phyloP scores from a whole-genome alignment of 2,329 filamentous ascomycete genomes.

The Sarocladium kiliense region DNA sequence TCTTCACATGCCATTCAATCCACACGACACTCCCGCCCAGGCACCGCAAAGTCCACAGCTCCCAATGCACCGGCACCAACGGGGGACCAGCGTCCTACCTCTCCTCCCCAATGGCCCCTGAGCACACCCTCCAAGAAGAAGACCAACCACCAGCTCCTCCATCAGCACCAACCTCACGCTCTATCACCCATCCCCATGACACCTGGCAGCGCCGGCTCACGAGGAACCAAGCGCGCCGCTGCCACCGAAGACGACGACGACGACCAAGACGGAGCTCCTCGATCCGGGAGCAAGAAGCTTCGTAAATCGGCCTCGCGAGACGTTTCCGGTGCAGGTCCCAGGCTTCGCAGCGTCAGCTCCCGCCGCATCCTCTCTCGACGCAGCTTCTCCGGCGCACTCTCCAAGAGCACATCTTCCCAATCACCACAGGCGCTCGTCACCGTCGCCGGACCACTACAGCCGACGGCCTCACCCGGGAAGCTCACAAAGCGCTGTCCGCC shows the following conservation, averaged over 20 bases:
- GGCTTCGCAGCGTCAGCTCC: slow-evolving; percentile 24
- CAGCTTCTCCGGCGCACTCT: slow-evolving; percentile 21
- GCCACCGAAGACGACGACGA: slow-evolving; percentile 20
- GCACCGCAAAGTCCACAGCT: slow-evolving; percentile 12
- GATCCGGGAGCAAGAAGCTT: slow-evolving; percentile 40
- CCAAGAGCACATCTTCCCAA: slow-evolving; percentile 10
- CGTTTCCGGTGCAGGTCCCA: slow-evolving; percentile 26
- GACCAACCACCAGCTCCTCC: slow-evolving; percentile 6
- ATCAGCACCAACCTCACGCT: slow-evolving; percentile 11
- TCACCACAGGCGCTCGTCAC: slow-evolving; percentile 10
- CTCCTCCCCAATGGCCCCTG: slow-evolving; percentile 23
- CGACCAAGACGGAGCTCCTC: slow-evolving; percentile 19
- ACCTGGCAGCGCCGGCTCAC: slow-evolving; percentile 27
- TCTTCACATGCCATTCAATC: slow-evolving; percentile 52
- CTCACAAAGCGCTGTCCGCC: slow-evolving; percentile 20
- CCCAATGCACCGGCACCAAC: slow-evolving; percentile 11
- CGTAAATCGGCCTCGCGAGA: slow-evolving; percentile 44
- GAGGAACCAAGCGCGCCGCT: slow-evolving; percentile 48
- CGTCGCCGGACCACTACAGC: slow-evolving; percentile 10
- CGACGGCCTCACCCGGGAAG: slow-evolving; percentile 14
- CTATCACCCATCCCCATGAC: slow-evolving; percentile 20
- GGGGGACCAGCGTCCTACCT: slow-evolving; percentile 15
- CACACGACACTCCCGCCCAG: slow-evolving; percentile 39
- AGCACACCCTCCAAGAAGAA: slow-evolving; percentile 15
- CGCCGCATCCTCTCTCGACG: slow-evolving; percentile 20